Evolutionary conservation across 805 yeast species (phyloP).

Genomic region (Candida krabiensis): DNA sequence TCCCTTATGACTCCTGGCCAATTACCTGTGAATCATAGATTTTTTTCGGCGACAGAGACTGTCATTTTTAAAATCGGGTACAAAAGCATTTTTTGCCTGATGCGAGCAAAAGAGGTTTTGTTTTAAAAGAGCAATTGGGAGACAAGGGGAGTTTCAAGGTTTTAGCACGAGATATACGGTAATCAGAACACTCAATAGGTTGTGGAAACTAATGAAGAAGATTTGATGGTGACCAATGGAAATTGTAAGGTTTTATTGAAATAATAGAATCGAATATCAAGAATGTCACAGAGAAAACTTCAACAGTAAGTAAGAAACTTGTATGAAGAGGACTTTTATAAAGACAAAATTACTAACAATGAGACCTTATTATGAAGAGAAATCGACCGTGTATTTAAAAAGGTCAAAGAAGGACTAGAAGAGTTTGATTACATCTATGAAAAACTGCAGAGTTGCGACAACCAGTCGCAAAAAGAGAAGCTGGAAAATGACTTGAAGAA

Average conservation of each 20-base stretch:
- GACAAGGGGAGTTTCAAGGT: not conserved
- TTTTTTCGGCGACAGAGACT: too few species aligned
- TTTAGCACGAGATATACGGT: too few species aligned
- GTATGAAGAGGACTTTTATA: not conserved
- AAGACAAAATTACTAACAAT: constrained; percentile 7
- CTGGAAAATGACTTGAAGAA: constrained; percentile 89
- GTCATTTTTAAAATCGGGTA: too few species aligned
- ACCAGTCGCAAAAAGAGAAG: constrained; percentile 88
- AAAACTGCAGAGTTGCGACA: constrained; percentile 77
- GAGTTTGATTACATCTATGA: constrained; percentile 85
- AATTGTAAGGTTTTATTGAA: constrained; percentile 11
- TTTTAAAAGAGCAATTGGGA: not conserved
- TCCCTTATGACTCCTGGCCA: too few species aligned
- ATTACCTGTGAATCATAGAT: too few species aligned
- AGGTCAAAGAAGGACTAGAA: constrained; percentile 87
- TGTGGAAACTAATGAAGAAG: not conserved
- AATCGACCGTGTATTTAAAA: constrained; percentile 89
- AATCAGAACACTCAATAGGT: too few species aligned
- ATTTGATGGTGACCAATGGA: not conserved
- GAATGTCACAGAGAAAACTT: constrained; percentile 50
- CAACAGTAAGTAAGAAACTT: constrained; percentile 41
- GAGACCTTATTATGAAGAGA: too few species aligned
- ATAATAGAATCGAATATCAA: constrained; percentile 5
- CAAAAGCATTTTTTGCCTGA: not conserved
- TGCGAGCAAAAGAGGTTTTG: not conserved